These are phyloP conservation scores for Lasiosphaeria hispida DNA, from an alignment of 495 filamentous ascomycete species.

Conservation along the genomic window DNA sequence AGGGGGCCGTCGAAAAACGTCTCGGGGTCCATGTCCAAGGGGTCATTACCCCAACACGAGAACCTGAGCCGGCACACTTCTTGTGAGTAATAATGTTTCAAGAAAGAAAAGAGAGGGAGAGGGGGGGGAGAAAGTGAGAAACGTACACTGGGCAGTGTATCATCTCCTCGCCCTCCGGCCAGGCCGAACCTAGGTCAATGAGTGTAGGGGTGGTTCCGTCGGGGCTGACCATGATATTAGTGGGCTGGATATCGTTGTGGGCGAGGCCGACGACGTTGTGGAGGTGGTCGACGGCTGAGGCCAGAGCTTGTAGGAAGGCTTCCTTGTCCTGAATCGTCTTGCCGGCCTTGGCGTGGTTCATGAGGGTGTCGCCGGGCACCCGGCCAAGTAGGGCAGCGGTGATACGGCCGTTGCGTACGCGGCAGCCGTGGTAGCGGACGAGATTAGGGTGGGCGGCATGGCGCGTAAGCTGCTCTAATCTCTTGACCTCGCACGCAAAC, in stretches of 20 bases:
- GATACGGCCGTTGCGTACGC: conserved; percentile 1
- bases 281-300: not conserved
- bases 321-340: not conserved
- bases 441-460: conserved; percentile 1
- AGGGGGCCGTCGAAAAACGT: not conserved
- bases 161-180: not conserved
- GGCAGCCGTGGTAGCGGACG: too few species aligned
- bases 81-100: too few species aligned
- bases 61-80: not conserved
- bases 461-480: conserved; percentile 21
- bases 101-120: too few species aligned
- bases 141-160: not conserved
- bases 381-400: conserved; percentile 18
- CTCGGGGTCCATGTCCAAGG: not conserved
- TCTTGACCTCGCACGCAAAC: not conserved
- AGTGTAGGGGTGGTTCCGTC: not conserved
- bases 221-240: not conserved
- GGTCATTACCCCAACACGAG: not conserved
- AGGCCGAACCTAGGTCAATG: not conserved
- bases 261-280: too few species aligned
- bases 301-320: not conserved
- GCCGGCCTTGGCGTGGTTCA: not conserved
- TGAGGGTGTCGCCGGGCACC: not conserved
- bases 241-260: conserved; percentile 1
- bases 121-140: too few species aligned